Evolutionary conservation across 1,139 yeast genomes (phyloP).

Genomic region (Trichomonascaceae sp.): DNA sequence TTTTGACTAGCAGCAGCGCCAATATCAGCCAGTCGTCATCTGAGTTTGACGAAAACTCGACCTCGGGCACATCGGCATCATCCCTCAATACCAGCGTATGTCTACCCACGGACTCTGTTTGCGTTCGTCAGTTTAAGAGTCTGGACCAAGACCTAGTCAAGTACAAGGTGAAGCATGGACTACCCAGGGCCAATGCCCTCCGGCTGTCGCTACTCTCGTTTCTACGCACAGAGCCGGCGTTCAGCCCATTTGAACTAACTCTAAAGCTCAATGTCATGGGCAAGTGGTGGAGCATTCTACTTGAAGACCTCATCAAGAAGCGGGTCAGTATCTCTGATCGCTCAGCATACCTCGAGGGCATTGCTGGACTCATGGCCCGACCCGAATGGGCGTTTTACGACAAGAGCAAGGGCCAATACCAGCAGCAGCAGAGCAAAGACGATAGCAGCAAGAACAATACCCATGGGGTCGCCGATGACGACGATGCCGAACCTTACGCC

Average conservation of each 20-base stretch:
- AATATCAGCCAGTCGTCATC: too few species aligned
- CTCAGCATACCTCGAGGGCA: constrained; percentile 60
- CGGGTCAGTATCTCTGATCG: constrained; percentile 39
- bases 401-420: constrained; percentile 1
- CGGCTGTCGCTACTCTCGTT: constrained; percentile 58
- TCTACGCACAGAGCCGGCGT: constrained; percentile 29
- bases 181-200: constrained; percentile 51
- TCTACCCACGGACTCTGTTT: neutral
- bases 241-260: constrained; percentile 5
- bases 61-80: neutral
- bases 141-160: constrained; percentile 17
- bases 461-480: neutral
- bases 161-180: constrained; percentile 35
- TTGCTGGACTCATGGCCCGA: constrained; percentile 52
- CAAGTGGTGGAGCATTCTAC: constrained; percentile 58
- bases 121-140: constrained; percentile 10
- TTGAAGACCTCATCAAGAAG: constrained; percentile 29
- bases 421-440: constrained; percentile 1
- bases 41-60: neutral
- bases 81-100: neutral
- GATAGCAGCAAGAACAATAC: constrained; percentile 5
- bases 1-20: too few species aligned
- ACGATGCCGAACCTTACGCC: neutral
- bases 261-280: constrained; percentile 5
- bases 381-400: constrained; percentile 39